A percentile compares a stretch with the other conserved stretches of the same genome.
phyloP scores from a whole-genome alignment of 139 green algal genomes.

The Mychonastes homosphaera region DNA sequence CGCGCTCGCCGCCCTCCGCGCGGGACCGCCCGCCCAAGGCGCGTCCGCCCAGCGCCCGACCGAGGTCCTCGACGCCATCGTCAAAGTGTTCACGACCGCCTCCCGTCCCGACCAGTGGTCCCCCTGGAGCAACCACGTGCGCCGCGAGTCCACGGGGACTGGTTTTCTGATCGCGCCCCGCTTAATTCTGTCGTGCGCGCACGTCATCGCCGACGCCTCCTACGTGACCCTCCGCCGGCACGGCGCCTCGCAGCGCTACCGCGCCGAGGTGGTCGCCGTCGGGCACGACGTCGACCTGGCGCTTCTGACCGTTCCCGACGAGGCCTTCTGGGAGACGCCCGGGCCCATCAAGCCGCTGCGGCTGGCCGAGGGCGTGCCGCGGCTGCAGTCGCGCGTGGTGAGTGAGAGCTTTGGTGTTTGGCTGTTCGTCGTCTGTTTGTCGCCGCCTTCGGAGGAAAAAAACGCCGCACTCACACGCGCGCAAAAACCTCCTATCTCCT shows the following conservation, averaged over 20 bases:
- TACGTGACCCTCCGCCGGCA: slow-evolving; percentile 62
- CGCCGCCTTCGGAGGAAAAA: neutral
- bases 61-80: slow-evolving; percentile 56
- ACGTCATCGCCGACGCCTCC: slow-evolving; percentile 57
- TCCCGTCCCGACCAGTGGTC: slow-evolving; percentile 51
- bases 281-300: slow-evolving; percentile 59
- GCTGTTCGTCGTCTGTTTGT: neutral
- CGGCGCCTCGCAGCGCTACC: slow-evolving; percentile 42
- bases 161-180: slow-evolving; percentile 54
- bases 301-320: slow-evolving; percentile 43
- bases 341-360: slow-evolving; percentile 33
- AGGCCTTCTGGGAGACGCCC: slow-evolving; percentile 35
- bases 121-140: slow-evolving; percentile 65
- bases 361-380: slow-evolving; percentile 40
- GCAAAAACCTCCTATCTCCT: no score
- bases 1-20: no score
- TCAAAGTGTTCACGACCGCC: slow-evolving; percentile 45
- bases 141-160: slow-evolving; percentile 44
- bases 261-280: slow-evolving; percentile 49
- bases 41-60: no score
- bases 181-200: slow-evolving; percentile 67
- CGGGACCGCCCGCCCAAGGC: no score
- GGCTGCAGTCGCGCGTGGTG: slow-evolving; percentile 27
- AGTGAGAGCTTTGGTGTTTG: neutral
- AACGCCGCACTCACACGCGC: no score